Percentiles rank a stretch among this genome's conserved stretches.
phyloP scores from a whole-genome alignment of 257 asterid genomes.

The Scutellaria barbata region DNA sequence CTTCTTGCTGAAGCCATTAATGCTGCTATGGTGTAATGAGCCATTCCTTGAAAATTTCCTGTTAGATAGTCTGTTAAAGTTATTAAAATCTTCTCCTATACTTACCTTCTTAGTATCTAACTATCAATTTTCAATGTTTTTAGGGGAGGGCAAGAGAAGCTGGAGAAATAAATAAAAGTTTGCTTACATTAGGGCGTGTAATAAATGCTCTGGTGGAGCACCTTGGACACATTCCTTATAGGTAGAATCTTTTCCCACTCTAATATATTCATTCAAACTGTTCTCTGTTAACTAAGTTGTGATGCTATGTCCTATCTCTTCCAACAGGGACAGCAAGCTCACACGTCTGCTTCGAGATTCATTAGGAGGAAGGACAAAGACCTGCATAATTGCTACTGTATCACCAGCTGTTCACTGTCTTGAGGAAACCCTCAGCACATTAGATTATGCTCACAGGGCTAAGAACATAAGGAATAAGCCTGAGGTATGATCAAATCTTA shows the following conservation, averaged over 20 bases:
- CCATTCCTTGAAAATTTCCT: not conserved
- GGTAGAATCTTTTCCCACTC: slow-evolving; percentile 44
- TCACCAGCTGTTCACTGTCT: slow-evolving; percentile 95
- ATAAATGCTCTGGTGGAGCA: slow-evolving; percentile 92
- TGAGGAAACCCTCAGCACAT: slow-evolving; percentile 90
- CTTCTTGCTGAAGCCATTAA: slow-evolving; percentile 3
- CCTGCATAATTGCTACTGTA: slow-evolving; percentile 88
- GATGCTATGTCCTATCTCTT: slow-evolving; percentile 21
- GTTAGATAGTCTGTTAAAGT: not conserved
- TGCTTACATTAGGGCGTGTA: slow-evolving; percentile 87
- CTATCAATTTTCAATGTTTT: not conserved
- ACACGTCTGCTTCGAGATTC: slow-evolving; percentile 91
- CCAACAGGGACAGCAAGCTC: slow-evolving; percentile 81
- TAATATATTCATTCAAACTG: not conserved
- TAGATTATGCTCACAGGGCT: slow-evolving; percentile 92
- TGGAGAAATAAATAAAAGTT: slow-evolving; percentile 90
- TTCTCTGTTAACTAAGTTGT: slow-evolving; percentile 13
- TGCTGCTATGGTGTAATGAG: slow-evolving; percentile 1
- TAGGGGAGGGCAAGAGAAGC: slow-evolving; percentile 96
- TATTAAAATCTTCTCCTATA: not conserved
- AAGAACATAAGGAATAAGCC: slow-evolving; percentile 91
- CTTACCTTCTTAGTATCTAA: not conserved
- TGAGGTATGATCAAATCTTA: slow-evolving; percentile 54
- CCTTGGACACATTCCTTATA: slow-evolving; percentile 85
- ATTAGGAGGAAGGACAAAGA: slow-evolving; percentile 89